Base-by-base conservation (phyloP, 371 early-diverging fungal species). In the Mortierella sp. region DNA sequence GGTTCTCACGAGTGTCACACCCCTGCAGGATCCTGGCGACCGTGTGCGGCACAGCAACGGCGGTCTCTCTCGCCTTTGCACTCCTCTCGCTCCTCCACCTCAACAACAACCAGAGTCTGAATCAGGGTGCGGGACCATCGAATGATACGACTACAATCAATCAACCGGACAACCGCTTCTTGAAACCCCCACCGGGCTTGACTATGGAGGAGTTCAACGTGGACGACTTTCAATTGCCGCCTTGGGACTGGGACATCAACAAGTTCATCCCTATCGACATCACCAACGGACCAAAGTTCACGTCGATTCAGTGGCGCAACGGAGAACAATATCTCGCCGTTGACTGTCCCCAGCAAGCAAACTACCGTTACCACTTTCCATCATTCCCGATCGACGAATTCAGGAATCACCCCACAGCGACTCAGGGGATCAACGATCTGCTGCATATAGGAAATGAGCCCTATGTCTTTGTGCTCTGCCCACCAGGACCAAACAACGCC, bases 211-310 rank as follows among this genome's bases (percentile, higher is more conserved):
- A 85, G 54, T 82, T 85, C 56, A 76, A 38, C 18, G 70, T 85
- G 5, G 54, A 75, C 0, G 75, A 79, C 38, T 82, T 85, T 54
- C 58, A 77, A 7, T 38, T 79, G 46, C 86, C 82, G 44, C 79
- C 86, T 21, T 85, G 86, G 82, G 79, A 79, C 44, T 84, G 85
- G 85, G 81, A 84, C 49, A 74, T 82, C 74, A 82, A 82, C 75
- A 32, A 65, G 10, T 82, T 75, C 54, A 3, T 74, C 27, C 82
- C 82, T 6, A 85, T 82, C 75, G 49, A 85, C 49, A 82, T 81
- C 56, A 82, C 86, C 18, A 82, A 82, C 32, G 82, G 82, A 4
- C 77, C 72, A 5, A 79, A 76, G 55, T 82, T 81, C 72, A 71
- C 86, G 2, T 49, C 54, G 24, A 81, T 85, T 41, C 74, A 51